Percentiles rank a stretch among this genome's conserved stretches.
Evolutionary conservation across 2,329 filamentous ascomycete genomes (phyloP).

Genomic region (Metarhizium anisopliae): DNA sequence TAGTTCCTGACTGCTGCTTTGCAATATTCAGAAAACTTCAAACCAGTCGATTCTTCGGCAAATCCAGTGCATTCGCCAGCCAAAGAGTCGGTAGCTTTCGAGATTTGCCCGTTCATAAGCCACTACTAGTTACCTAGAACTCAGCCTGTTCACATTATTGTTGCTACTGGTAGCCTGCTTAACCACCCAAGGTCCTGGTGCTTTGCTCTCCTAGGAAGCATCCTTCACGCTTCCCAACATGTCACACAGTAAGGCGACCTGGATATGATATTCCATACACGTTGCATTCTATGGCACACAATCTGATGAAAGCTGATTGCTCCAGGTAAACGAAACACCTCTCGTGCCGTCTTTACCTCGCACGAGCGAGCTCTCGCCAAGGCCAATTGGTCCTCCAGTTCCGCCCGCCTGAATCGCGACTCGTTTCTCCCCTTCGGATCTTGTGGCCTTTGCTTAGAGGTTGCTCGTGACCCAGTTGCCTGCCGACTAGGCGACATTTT

Average conservation of each 20-base stretch:
- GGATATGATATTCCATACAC: neutral
- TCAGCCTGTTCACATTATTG: neutral
- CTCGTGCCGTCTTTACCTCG: slow-evolving; percentile 85
- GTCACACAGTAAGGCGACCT: slow-evolving; percentile 38
- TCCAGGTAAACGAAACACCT: slow-evolving; percentile 77
- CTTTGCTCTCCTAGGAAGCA: no score
- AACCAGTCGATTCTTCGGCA: no score
- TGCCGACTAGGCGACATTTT: slow-evolving; percentile 84
- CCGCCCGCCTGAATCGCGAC: slow-evolving; percentile 79
- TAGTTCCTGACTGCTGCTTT: no score
- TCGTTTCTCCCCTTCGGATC: slow-evolving; percentile 87
- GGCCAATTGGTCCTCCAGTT: slow-evolving; percentile 69
- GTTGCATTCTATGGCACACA: neutral
- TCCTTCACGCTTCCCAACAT: slow-evolving; percentile 18
- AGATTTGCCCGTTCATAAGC: neutral
- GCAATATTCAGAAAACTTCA: no score
- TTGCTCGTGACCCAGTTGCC: slow-evolving; percentile 72
- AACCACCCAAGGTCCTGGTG: no score
- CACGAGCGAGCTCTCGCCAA: slow-evolving; percentile 81
- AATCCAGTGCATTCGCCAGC: neutral
- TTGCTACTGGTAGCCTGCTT: neutral
- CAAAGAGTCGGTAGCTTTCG: neutral
- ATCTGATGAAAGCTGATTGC: neutral
- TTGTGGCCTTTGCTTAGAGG: slow-evolving; percentile 78
- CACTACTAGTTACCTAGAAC: neutral